Base-by-base conservation (phyloP, 164 flowering plant genomes). In the Saururus chinensis region DNA sequence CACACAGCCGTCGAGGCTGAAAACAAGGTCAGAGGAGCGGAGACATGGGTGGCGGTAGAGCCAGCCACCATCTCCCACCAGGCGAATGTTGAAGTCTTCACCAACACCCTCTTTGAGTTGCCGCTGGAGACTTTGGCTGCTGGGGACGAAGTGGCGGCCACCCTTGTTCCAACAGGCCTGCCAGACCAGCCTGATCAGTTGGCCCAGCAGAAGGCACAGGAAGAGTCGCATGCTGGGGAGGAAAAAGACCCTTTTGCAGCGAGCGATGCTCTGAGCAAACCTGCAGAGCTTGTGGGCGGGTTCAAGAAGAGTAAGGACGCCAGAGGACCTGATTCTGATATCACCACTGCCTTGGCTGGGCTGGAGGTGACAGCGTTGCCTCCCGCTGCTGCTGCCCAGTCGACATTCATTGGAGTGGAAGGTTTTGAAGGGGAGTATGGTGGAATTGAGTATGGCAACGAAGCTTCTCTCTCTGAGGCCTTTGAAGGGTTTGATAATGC, bases 341-440 rank as follows among this genome's bases (percentile, higher is more conserved):
- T 90, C 62, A 73, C 86, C 1, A 45, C 56, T 49, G 95, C 89
- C 0, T 73, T 93, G 69, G 88, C 90, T 12, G 95, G 95, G 12
- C 80, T 93, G 13, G 96, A 93, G 26, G 84, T 93, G 20, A 85
- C 96, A 1, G 74, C 92, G 10, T 75, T 93, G 68, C 99, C 97
- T 4, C 99, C 97, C 4, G 88, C 97, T 1, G 96, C 81, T 59
- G 99, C 99, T 0, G 81, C 95, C 0, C 85, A 88, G 55, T 79
- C 95, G 0, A 93, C 95, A 0, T 81, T 74, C 51, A 90, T 93
- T 42, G 85, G 78, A 24, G 96, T 87, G 4, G 99, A 90, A 63
- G 99, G 99, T 0, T 93, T 93, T 70, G 99, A 93, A 77, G 99
- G 99, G 51, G 76, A 90, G 9, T 93, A 93, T 72, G 99, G 98